Conservation (phyloP, 2,329 filamentous ascomycete species). For the Neopestalotiopsis sp. region DNA sequence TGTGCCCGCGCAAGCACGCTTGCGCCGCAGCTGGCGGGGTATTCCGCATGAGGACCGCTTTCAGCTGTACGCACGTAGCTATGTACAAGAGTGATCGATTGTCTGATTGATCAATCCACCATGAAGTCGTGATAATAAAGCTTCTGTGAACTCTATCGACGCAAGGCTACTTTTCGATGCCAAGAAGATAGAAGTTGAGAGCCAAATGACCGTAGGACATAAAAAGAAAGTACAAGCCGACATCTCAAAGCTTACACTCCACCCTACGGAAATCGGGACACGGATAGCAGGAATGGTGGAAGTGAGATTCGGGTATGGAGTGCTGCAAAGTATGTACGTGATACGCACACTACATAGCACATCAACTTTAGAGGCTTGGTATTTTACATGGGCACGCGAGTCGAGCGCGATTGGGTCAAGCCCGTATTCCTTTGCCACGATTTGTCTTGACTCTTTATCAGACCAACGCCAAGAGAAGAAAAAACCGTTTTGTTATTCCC, state of each 20-base stretch:
- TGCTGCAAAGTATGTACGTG: neutral
- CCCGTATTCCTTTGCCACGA: too few relatives aligned
- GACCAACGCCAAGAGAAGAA: neutral
- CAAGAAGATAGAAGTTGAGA: neutral
- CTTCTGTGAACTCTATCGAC: neutral
- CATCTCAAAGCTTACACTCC: neutral
- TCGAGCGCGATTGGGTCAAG: neutral
- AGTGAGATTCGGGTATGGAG: neutral
- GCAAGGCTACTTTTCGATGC: neutral
- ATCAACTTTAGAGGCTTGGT: neutral
- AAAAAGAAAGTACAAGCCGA: slow-evolving; percentile 1
- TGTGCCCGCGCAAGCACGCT: neutral
- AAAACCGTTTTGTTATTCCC: neutral
- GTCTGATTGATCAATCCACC: neutral
- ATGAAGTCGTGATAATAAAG: neutral
- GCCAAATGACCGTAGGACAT: neutral
- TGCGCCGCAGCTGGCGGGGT: neutral
- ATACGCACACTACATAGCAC: too few relatives aligned
- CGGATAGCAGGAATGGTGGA: neutral
- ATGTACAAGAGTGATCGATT: neutral
- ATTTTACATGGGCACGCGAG: neutral
- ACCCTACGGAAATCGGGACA: neutral
- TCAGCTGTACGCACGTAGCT: too few relatives aligned
- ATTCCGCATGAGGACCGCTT: neutral
- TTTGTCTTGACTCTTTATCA: neutral